Base-by-base conservation (phyloP, 129 eudicot species). In the Arctium minus region DNA sequence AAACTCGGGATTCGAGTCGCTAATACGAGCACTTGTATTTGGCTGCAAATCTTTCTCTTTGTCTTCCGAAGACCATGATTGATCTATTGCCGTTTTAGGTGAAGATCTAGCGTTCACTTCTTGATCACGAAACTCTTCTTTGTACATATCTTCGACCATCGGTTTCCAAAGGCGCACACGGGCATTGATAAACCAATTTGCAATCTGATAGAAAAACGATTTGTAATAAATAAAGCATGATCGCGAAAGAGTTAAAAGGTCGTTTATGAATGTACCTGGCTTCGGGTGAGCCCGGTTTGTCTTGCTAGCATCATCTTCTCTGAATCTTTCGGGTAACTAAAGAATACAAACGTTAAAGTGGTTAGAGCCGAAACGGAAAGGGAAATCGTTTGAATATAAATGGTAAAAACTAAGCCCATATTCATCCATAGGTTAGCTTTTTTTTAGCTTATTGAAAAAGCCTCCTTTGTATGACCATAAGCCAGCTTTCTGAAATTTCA, bases 131-230 rank as follows among this genome's bases (percentile, higher is more conserved):
- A 95, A 93, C 74, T 95, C 99, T 79, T 95, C 99, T 85, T 95
- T 95, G 89, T 93, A 93, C 98, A 96, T 96, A 62, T 96, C 99
- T 80, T 96, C 99, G 22, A 96, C 97, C 98, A 96, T 93, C 6
- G 99, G 99, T 82, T 96, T 96, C 99, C 99, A 96, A 3, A 96
- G 94, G 36, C 99, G 99, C 50, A 96, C 99, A 6, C 99, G 88
- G 1, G 99, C 99, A 70, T 96, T 96, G 13, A 96, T 93, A 82
- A 96, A 96, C 99, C 99, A 96, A 79, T 96, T 96, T 70, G 99
- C 98, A 15, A 96, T 97, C 99, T 96, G 86, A 81, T 77, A 48
- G 35, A 71, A 76, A 22, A 11, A 38, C 2, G 29, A 53, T 27
- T 48, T 35, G 48, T 32, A 35, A 60, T 60, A 62, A 73, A 53